Percentiles rank a stretch among this genome's conserved stretches.
These are phyloP conservation scores for Scedosporium apiospermum DNA, from an alignment of 2,329 filamentous ascomycete species.

Conservation along the genomic window DNA sequence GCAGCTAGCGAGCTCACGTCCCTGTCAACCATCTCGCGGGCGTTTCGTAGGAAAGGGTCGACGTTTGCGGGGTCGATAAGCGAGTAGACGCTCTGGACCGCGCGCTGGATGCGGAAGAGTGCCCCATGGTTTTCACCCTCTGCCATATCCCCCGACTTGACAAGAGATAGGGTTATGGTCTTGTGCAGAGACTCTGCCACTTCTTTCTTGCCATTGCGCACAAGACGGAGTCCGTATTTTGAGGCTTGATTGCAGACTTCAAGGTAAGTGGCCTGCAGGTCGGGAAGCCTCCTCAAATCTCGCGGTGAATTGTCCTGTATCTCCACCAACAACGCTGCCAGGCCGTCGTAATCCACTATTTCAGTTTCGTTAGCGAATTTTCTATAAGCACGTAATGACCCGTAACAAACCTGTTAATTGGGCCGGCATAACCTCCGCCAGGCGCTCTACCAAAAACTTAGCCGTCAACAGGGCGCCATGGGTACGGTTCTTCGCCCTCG, in stretches of 20 bases:
- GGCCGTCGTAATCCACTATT: slow-evolving; percentile 20
- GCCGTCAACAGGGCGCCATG: slow-evolving; percentile 50
- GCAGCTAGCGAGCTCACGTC: slow-evolving; percentile 20
- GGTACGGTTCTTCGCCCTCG: slow-evolving; percentile 36
- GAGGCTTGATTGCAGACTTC: slow-evolving; percentile 35
- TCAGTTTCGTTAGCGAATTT: slow-evolving; percentile 11
- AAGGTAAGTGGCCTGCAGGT: slow-evolving; percentile 34
- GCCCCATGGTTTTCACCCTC: slow-evolving; percentile 15
- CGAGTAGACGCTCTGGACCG: slow-evolving; percentile 26
- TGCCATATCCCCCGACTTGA: background rate
- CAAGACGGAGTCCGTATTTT: slow-evolving; percentile 12
- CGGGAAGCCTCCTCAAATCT: slow-evolving; percentile 15
- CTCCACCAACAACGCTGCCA: slow-evolving; percentile 19
- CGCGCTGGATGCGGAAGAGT: slow-evolving; percentile 28
- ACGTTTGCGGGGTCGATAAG: slow-evolving; percentile 10
- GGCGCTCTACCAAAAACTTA: slow-evolving; percentile 46
- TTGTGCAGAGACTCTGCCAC: background rate
- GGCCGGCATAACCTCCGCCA: slow-evolving; percentile 35
- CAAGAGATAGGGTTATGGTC: background rate
- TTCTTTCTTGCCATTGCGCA: background rate
- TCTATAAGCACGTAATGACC: background rate
- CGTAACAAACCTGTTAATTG: slow-evolving; percentile 30
- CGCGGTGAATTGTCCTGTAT: background rate
- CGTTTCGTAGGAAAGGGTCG: slow-evolving; percentile 5
- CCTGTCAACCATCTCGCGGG: background rate